Evolutionary conservation across 768 basidiomycete genomes (phyloP).

Genomic region (Lactarius deliciosus): DNA sequence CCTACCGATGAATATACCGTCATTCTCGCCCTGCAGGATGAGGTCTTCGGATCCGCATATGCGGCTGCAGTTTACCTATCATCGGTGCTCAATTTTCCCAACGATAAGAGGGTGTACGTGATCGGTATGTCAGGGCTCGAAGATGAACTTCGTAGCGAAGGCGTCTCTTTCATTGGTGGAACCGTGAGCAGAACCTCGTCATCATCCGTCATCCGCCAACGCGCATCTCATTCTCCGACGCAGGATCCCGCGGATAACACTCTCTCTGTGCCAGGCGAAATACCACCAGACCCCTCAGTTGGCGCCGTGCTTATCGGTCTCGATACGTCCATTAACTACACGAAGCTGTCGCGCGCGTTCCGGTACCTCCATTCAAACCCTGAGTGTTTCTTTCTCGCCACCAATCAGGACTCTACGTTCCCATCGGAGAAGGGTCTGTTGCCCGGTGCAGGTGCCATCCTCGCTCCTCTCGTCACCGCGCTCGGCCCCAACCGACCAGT

Average conservation of each 20-base stretch:
- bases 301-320: constrained; percentile 95
- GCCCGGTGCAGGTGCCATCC: constrained; percentile 84
- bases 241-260: constrained; percentile 87
- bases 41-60: constrained; percentile 95
- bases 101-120: constrained; percentile 92
- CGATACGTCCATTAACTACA: constrained; percentile 86
- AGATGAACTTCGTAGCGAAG: constrained; percentile 89
- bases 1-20: constrained; percentile 4
- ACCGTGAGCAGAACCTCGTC: constrained; percentile 53
- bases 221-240: constrained; percentile 16
- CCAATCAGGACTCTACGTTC: constrained; percentile 92
- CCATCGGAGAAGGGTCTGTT: constrained; percentile 71
- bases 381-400: constrained; percentile 81
- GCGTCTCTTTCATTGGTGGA: constrained; percentile 77
- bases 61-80: constrained; percentile 84
- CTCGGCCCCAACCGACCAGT: constrained; percentile 58
- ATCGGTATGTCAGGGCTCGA: constrained; percentile 91
- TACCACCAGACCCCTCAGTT: constrained; percentile 72
- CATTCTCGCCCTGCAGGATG: constrained; percentile 59
- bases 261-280: constrained; percentile 66
- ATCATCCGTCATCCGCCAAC: constrained; percentile 12
- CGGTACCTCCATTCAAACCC: constrained; percentile 82
- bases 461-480: constrained; percentile 76
- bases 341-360: constrained; percentile 90
- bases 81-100: constrained; percentile 83